phyloP scores from a whole-genome alignment of 495 filamentous ascomycete species.

The Penicillium odoratum region DNA sequence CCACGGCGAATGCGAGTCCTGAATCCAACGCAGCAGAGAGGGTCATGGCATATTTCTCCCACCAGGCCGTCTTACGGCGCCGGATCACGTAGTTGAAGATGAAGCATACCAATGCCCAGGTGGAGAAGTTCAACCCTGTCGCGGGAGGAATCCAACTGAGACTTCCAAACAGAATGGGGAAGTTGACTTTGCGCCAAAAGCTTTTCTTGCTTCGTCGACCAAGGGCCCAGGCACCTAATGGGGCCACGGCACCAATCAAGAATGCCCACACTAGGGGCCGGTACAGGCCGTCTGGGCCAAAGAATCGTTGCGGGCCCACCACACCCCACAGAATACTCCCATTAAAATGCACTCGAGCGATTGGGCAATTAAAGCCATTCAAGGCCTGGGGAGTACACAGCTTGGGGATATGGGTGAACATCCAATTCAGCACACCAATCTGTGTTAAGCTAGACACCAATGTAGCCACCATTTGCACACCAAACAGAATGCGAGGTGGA shows the following conservation, averaged over 20 bases:
- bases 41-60: conserved; percentile 89
- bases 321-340: conserved; percentile 88
- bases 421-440: conserved; percentile 84
- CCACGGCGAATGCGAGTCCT: conserved; percentile 72
- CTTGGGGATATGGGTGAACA: conserved; percentile 72
- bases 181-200: conserved; percentile 42
- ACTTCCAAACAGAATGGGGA: conserved; percentile 44
- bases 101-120: conserved; percentile 65
- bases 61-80: conserved; percentile 67
- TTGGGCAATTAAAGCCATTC: conserved; percentile 85
- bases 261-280: conserved; percentile 65
- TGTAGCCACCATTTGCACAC: conserved; percentile 78
- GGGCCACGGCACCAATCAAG: conserved; percentile 66
- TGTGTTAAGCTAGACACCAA: conserved; percentile 77
- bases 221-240: conserved; percentile 65
- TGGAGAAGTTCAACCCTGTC: conserved; percentile 32
- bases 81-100: conserved; percentile 77
- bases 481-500: conserved; percentile 72
- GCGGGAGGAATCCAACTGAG: conserved; percentile 79
- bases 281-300: conserved; percentile 71
- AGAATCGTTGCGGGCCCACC: conserved; percentile 71
- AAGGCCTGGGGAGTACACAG: conserved; percentile 76
- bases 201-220: conserved; percentile 50
- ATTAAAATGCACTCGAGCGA: conserved; percentile 88
- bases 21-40: conserved; percentile 80